Conservation (phyloP, 495 filamentous ascomycete genomes). For the Staphylotrichum tortipilum region DNA sequence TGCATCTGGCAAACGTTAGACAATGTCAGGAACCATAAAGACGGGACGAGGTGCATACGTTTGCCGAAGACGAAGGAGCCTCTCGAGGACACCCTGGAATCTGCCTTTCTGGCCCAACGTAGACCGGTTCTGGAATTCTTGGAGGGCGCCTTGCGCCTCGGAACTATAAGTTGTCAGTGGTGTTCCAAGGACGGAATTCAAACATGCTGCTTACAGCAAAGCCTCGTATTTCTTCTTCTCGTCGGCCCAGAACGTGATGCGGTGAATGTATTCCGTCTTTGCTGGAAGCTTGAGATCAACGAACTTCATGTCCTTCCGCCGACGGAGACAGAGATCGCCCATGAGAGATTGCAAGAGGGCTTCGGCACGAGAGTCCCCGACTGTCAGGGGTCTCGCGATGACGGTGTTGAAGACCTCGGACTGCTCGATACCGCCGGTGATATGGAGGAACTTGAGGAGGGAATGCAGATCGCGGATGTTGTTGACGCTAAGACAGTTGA, state of each 20-base stretch:
- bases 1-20: slow-evolving; percentile 42
- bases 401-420: slow-evolving; percentile 65
- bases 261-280: slow-evolving; percentile 72
- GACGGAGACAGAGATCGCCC: slow-evolving; percentile 71
- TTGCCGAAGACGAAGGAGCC: slow-evolving; percentile 77
- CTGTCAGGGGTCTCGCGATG: slow-evolving; percentile 61
- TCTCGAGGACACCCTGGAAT: slow-evolving; percentile 59
- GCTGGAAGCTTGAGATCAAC: slow-evolving; percentile 73
- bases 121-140: slow-evolving; percentile 45
- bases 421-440: slow-evolving; percentile 70
- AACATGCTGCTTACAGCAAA: slow-evolving; percentile 48
- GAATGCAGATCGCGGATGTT: slow-evolving; percentile 76
- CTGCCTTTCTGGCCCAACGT: slow-evolving; percentile 36
- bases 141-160: slow-evolving; percentile 66
- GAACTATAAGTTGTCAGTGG: slow-evolving; percentile 35
- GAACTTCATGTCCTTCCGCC: slow-evolving; percentile 85
- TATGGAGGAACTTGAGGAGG: slow-evolving; percentile 65
- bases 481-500: slow-evolving; percentile 45
- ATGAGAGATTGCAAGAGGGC: slow-evolving; percentile 68
- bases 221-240: slow-evolving; percentile 76
- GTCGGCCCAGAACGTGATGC: slow-evolving; percentile 63
- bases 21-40: neutral
- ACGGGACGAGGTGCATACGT: slow-evolving; percentile 25
- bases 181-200: neutral
- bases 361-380: slow-evolving; percentile 45